These are phyloP conservation scores for Sporodiniella umbellata DNA, from an alignment of 371 early-diverging fungal species.

Conservation along the genomic window DNA sequence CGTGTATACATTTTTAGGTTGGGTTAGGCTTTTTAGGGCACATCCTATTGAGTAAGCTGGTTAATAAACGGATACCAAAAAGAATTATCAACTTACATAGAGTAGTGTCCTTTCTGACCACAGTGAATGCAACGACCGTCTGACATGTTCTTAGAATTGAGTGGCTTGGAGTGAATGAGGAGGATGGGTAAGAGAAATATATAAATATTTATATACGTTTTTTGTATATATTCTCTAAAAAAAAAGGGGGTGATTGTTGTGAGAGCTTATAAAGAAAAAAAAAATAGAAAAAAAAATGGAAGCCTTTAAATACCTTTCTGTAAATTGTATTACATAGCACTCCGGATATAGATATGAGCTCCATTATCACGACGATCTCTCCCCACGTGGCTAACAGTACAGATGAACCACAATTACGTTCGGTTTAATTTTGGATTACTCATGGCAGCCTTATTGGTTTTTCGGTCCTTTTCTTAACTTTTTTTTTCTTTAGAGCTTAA, in stretches of 20 bases:
- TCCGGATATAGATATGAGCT: background rate
- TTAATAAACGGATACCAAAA: background rate
- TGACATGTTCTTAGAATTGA: constrained; percentile 25
- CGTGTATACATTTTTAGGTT: too few species aligned
- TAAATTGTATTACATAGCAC: too few species aligned
- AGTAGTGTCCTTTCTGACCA: constrained; percentile 46
- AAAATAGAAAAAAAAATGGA: background rate
- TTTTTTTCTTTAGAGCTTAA: too few species aligned
- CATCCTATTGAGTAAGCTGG: constrained; percentile 20
- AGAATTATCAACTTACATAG: constrained; percentile 31
- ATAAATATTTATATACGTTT: too few species aligned
- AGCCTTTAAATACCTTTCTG: background rate
- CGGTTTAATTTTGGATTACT: too few species aligned
- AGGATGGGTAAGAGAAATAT: background rate
- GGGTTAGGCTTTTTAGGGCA: constrained; percentile 42
- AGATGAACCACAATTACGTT: too few species aligned
- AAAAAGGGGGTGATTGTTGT: background rate
- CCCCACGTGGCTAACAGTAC: too few species aligned
- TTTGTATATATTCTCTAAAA: too few species aligned
- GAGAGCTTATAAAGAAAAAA: background rate
- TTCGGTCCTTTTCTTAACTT: too few species aligned
- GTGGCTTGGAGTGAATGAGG: background rate
- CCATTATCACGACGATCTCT: background rate
- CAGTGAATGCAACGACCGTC: constrained; percentile 51
- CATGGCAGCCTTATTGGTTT: too few species aligned